These are phyloP conservation scores for Wallemia hederae DNA, from an alignment of 1,284 basidiomycete genomes.

Conservation along the genomic window DNA sequence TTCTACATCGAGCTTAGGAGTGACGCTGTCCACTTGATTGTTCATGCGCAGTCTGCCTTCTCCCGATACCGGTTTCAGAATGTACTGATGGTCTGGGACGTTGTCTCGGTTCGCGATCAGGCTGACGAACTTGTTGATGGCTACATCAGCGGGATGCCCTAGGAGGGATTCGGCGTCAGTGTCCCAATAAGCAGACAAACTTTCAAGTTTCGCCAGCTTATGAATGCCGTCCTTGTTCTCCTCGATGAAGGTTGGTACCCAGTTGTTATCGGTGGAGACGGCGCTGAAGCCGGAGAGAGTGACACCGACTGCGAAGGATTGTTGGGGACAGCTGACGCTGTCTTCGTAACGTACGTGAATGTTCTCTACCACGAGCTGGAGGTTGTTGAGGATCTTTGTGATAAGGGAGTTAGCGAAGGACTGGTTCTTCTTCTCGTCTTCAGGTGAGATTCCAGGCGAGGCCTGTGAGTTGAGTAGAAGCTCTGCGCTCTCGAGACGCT, in stretches of 20 bases:
- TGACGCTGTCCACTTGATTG: slow-evolving; percentile 36
- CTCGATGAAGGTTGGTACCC: slow-evolving; percentile 86
- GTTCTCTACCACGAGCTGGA: slow-evolving; percentile 83
- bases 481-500: slow-evolving; percentile 67
- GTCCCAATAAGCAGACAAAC: slow-evolving; percentile 81
- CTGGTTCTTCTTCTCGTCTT: slow-evolving; percentile 43
- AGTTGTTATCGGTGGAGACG: slow-evolving; percentile 67
- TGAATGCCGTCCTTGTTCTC: slow-evolving; percentile 66
- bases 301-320: slow-evolving; percentile 77
- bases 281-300: slow-evolving; percentile 81
- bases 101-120: slow-evolving; percentile 34
- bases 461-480: slow-evolving; percentile 38
- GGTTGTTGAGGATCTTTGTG: slow-evolving; percentile 78
- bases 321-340: slow-evolving; percentile 67
- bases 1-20: slow-evolving; percentile 63
- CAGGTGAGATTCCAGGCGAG: slow-evolving; percentile 23
- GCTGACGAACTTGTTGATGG: slow-evolving; percentile 28
- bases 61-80: slow-evolving; percentile 83
- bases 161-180: slow-evolving; percentile 65
- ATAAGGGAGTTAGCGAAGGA: slow-evolving; percentile 57
- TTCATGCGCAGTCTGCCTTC: slow-evolving; percentile 78
- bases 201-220: slow-evolving; percentile 73
- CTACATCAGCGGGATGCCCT: slow-evolving; percentile 28
- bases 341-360: slow-evolving; percentile 95
- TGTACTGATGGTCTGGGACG: slow-evolving; percentile 55